These are phyloP conservation scores for Xylaria sp. DNA, from an alignment of 2,329 filamentous ascomycete genomes.

Conservation along the genomic window DNA sequence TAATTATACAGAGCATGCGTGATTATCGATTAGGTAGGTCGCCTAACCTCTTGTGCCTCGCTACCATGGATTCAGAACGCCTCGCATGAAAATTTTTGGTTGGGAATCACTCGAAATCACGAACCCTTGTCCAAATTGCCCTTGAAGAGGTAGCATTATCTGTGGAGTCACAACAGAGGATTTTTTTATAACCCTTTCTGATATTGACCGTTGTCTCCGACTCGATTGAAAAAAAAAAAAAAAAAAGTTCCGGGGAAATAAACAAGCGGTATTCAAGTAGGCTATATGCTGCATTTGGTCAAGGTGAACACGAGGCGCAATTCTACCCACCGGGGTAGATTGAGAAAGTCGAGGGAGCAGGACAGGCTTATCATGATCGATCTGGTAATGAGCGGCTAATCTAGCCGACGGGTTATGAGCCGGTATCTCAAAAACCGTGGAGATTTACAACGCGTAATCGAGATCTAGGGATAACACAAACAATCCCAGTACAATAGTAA, in stretches of 20 bases:
- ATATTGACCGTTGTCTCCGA: slow-evolving; percentile 11
- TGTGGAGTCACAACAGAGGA: slow-evolving; percentile 25
- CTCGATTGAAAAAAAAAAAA: not conserved
- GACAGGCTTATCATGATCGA: not conserved
- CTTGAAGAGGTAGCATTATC: slow-evolving; percentile 32
- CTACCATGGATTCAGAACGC: slow-evolving; percentile 10
- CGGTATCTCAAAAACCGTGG: not conserved
- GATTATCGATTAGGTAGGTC: slow-evolving; percentile 21
- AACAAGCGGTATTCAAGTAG: not conserved
- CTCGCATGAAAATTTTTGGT: slow-evolving; percentile 27
- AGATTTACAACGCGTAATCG: not conserved
- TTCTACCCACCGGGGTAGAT: not conserved
- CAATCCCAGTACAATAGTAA: not conserved
- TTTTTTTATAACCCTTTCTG: slow-evolving; percentile 16
- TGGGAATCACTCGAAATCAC: slow-evolving; percentile 14
- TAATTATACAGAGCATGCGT: not conserved
- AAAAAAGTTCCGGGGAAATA: not conserved
- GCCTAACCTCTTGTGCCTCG: slow-evolving; percentile 14
- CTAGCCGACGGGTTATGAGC: not conserved
- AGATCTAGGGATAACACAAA: slow-evolving; percentile 9
- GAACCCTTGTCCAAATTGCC: slow-evolving; percentile 24
- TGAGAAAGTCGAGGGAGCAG: not conserved
- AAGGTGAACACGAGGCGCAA: too few species aligned
- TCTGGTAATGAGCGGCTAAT: slow-evolving; percentile 1
- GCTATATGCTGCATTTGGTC: not conserved